Evolutionary conservation across 1,139 yeast species (phyloP), one percentile per base, ranked within the genome.

Genomic region (Pichia sp.): DNA sequence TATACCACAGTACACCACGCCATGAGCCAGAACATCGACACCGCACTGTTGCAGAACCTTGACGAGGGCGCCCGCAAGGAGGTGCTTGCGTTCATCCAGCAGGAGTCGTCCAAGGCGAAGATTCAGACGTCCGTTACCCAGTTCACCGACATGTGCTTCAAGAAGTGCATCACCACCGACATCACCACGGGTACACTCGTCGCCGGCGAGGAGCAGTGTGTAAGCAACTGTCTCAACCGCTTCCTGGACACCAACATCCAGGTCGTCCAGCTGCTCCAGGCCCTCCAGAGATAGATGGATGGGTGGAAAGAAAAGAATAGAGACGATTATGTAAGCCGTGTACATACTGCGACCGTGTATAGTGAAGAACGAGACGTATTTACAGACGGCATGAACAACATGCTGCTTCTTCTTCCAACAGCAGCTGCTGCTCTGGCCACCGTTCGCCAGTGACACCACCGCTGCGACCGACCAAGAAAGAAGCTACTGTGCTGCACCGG

Each of bases 91-190:
- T 91, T 89, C 74, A 75, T 91, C 53, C 95, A 90, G 67, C 74
- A 85, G 12, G 97, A 92, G 73, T 86, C 87, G 68, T 82, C 95
- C 60, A 89, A 88, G 73, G 85, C 95, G 55, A 89, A 90, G 73
- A 90, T 92, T 33, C 97, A 90, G 73, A 78, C 83, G 77, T 81
- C 95, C 41, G 86, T 90, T 60, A 95, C 90, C 69, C 82, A 79
- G 67, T 90, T 89, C 76, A 91, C 97, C 44, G 92, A 90, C 68
- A 78, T 86, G 78, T 92, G 98, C 71, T 92, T 90, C 77, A 87
- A 86, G 70, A 87, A 88, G 73, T 92, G 98, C 70, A 79, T 90
- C 57, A 74, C 79, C 50, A 68, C 64, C 48, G 78, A 85, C 55
- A 76, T 77, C 55, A 64, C 52, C 54, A 75, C 76, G 54, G 73